Base-by-base conservation (phyloP, 2,329 filamentous ascomycete genomes). In the Calonectria pseudoreteaudii region DNA sequence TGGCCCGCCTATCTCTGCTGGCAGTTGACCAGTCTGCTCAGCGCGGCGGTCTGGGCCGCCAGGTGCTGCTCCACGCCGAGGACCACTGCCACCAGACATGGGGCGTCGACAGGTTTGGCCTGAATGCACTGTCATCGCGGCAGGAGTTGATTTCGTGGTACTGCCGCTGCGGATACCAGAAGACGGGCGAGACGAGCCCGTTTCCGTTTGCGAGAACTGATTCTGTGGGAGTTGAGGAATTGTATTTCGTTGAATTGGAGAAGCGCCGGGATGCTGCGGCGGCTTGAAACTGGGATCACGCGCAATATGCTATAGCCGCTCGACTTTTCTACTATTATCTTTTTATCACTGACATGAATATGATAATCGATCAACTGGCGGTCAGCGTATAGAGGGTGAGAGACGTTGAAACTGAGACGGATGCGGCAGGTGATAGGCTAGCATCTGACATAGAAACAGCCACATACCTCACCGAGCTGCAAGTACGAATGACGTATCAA, bases 191-290 rank as follows among this genome's bases (percentile, higher is more conserved):
- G 66, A 76, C 76, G 31, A 70, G 76, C 9, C 81, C 81, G 4
- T 84, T 87, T 65, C 83, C 83, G 8, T 74, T 78, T 34, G 76
- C 82, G 2, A 38, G 52, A 10, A 68, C 76, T 31, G 53, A 44
- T 31, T 85, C 86, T 74, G 65, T 84, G 20, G 81, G 84, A 83
- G 52, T n/a, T n/a, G 86, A 86, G 78, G 76, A 79, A 26, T 18
- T 74, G 56, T 30, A 62, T 14, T 62, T 62, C 20, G 56, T 62
- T 20, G 56, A 62, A 28, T 10, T 62, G 23, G 56, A 62, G 56
- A 62, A 62, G 23, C 34, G 23, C 20, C 11, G n/a, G 8, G 38
- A 62, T 10, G 7, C 56, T 28, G 7, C 10, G 23, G 6, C 20
- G 6, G 16, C 23, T n/a, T 26, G 18, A 26, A 18, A 14, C 16